Evolutionary conservation across 768 basidiomycete species (phyloP).

Genomic region (Lactarius indigo): DNA sequence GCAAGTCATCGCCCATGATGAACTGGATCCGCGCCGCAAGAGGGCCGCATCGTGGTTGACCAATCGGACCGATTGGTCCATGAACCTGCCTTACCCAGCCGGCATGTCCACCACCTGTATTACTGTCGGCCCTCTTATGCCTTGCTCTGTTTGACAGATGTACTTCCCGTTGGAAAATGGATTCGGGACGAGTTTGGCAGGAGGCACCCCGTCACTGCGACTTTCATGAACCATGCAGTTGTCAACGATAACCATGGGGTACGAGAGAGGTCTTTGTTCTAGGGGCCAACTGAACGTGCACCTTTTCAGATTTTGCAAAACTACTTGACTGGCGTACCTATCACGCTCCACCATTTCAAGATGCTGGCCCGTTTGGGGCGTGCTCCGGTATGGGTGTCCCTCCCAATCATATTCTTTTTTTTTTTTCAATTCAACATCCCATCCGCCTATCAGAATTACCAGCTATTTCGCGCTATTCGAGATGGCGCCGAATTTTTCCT

Average conservation of each 20-base stretch:
- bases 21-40: slow-evolving; percentile 54
- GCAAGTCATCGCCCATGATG: slow-evolving; percentile 72
- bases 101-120: slow-evolving; percentile 40
- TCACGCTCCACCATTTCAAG: slow-evolving; percentile 75
- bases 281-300: slow-evolving; percentile 46
- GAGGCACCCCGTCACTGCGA: slow-evolving; percentile 54
- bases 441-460: slow-evolving; percentile 41
- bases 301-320: slow-evolving; percentile 33
- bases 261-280: slow-evolving; percentile 25
- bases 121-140: not conserved
- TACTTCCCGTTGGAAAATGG: slow-evolving; percentile 57
- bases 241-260: slow-evolving; percentile 55
- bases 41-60: slow-evolving; percentile 35
- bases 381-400: slow-evolving; percentile 45
- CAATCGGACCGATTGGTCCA: slow-evolving; percentile 28
- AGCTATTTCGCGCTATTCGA: slow-evolving; percentile 60
- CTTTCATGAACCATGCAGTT: slow-evolving; percentile 71
- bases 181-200: slow-evolving; percentile 53
- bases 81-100: slow-evolving; percentile 51
- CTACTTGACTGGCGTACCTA: slow-evolving; percentile 46
- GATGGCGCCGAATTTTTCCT: slow-evolving; percentile 64
- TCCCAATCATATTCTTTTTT: not conserved
- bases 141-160: slow-evolving; percentile 41
- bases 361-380: slow-evolving; percentile 65
- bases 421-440: not conserved